Conservation (phyloP, 345 rosid genomes). For the Acer yangbiense region DNA sequence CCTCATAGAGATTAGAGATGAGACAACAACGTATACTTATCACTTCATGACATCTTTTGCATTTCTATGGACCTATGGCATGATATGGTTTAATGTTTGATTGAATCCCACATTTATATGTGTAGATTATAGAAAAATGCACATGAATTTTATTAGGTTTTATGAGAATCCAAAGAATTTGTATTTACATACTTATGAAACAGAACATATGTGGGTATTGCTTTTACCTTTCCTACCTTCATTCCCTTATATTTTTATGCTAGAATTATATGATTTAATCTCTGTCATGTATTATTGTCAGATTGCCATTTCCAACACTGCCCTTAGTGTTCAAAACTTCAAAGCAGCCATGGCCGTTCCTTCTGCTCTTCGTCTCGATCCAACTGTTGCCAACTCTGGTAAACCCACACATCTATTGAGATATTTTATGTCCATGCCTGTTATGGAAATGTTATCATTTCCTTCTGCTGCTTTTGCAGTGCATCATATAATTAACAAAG, state of each 20-base stretch:
- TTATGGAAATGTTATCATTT: slow-evolving; percentile 13
- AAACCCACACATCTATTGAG: slow-evolving; percentile 13
- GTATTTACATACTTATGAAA: slow-evolving; percentile 56
- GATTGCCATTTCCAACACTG: slow-evolving; percentile 80
- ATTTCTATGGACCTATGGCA: not conserved
- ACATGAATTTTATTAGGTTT: not conserved
- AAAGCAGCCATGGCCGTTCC: slow-evolving; percentile 94
- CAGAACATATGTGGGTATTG: slow-evolving; percentile 84
- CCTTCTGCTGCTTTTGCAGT: slow-evolving; percentile 44
- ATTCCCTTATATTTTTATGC: slow-evolving; percentile 13
- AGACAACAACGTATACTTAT: not conserved
- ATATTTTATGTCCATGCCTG: not conserved
- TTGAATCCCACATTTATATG: not conserved
- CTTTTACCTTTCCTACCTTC: slow-evolving; percentile 23
- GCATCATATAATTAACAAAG: slow-evolving; percentile 57
- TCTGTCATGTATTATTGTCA: slow-evolving; percentile 31
- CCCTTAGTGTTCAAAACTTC: slow-evolving; percentile 85
- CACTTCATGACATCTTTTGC: not conserved
- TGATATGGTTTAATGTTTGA: slow-evolving; percentile 4
- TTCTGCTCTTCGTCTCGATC: slow-evolving; percentile 82
- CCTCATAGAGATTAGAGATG: no score
- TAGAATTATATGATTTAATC: slow-evolving; percentile 23
- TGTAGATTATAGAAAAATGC: not conserved
- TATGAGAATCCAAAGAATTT: not conserved
- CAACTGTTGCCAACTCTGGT: slow-evolving; percentile 81